Evolutionary conservation across 2,329 filamentous ascomycete species (phyloP).

Genomic region (Seiridium unicorne): DNA sequence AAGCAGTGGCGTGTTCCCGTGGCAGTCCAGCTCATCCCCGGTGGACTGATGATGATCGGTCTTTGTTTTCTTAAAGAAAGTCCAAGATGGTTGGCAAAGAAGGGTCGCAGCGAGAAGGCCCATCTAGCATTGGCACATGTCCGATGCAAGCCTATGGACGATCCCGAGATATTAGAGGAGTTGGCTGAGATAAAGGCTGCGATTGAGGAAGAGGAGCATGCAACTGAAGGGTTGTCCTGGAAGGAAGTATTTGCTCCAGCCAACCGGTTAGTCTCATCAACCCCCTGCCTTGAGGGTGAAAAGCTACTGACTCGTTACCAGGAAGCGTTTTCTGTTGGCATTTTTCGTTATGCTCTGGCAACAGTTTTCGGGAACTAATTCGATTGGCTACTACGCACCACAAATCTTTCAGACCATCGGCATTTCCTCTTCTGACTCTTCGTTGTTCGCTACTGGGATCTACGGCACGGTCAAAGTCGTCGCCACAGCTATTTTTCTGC

Average conservation of each 20-base stretch:
- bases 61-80: constrained; percentile 20
- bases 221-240: constrained; percentile 41
- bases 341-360: constrained; percentile 51
- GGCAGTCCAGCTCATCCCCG: constrained; percentile 21
- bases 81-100: constrained; percentile 22
- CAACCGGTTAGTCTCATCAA: constrained; percentile 45
- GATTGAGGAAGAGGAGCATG: constrained; percentile 33
- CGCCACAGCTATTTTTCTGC: constrained; percentile 26
- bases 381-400: constrained; percentile 63
- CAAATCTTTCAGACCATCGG: constrained; percentile 65
- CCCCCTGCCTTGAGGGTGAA: constrained; percentile 35
- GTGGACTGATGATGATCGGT: constrained; percentile 24
- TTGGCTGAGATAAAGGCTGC: constrained; percentile 28
- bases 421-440: constrained; percentile 38
- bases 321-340: constrained; percentile 45
- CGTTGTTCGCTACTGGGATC: constrained; percentile 71
- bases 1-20: constrained; percentile 26
- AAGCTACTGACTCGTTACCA: constrained; percentile 35
- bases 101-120: constrained; percentile 17
- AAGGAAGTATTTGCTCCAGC: constrained; percentile 38
- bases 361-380: constrained; percentile 47
- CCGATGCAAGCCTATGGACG: constrained; percentile 21
- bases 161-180: constrained; percentile 24
- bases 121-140: constrained; percentile 17
- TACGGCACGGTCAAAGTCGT: constrained; percentile 74